These are phyloP conservation scores for Albifimbria verrucaria DNA, from an alignment of 2,329 filamentous ascomycete species.

Conservation along the genomic window DNA sequence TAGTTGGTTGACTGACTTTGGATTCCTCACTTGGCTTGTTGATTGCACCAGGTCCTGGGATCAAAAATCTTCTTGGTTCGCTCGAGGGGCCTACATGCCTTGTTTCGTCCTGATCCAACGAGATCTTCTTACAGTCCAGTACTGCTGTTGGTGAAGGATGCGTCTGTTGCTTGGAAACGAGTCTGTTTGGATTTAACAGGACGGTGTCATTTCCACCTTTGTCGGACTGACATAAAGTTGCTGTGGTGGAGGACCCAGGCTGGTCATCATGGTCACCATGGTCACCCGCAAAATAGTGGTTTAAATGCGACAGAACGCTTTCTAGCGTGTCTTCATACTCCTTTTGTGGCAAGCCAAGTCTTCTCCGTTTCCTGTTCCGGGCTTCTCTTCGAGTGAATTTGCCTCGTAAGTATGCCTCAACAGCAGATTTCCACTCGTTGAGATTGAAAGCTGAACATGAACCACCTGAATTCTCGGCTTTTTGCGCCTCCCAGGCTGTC, in stretches of 20 bases:
- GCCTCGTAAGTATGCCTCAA: constrained; percentile 16
- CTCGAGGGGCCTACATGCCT: too few relatives aligned
- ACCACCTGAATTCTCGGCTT: constrained; percentile 30
- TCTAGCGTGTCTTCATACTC: constrained; percentile 13
- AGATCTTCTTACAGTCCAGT: too few relatives aligned
- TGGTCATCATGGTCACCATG: neutral
- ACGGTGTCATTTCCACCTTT: constrained; percentile 6
- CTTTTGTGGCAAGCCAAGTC: constrained; percentile 29
- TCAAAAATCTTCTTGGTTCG: too few relatives aligned
- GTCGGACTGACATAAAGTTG: neutral
- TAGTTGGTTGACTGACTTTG: too few relatives aligned
- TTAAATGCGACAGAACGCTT: constrained; percentile 12
- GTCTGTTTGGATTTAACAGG: too few relatives aligned
- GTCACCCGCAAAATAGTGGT: neutral
- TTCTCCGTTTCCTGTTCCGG: constrained; percentile 41
- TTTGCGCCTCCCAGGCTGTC: constrained; percentile 39
- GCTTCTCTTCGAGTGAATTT: constrained; percentile 35
- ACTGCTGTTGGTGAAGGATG: too few relatives aligned
- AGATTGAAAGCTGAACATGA: constrained; percentile 34
- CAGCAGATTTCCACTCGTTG: constrained; percentile 31
- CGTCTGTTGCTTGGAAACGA: too few relatives aligned
- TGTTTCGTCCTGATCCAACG: too few relatives aligned
- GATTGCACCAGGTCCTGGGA: too few relatives aligned
- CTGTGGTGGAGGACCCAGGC: too few relatives aligned
- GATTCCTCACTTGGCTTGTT: too few relatives aligned